Conservation (phyloP, 139 green algal genomes). For the Micractinium conductrix region DNA sequence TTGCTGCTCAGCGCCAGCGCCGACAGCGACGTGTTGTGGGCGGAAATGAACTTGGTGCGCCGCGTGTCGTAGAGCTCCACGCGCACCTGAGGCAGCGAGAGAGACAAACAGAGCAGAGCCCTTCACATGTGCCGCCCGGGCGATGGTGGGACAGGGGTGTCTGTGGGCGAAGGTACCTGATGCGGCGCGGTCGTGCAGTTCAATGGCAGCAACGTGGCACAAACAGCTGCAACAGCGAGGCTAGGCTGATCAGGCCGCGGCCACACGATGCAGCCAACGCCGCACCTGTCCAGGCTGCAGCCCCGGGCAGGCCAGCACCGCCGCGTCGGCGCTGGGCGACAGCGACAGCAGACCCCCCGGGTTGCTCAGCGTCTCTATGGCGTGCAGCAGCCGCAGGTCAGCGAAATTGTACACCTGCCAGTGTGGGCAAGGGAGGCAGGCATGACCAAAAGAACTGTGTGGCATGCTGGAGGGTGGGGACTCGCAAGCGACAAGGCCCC, state of each 20-base stretch:
- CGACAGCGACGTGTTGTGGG: slow-evolving; percentile 84
- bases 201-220: no score
- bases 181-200: no score
- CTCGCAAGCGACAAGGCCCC: no score
- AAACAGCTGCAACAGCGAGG: no score
- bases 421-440: slow-evolving; percentile 36
- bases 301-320: slow-evolving; percentile 94
- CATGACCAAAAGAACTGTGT: not conserved
- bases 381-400: slow-evolving; percentile 90
- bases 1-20: slow-evolving; percentile 81
- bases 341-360: slow-evolving; percentile 84
- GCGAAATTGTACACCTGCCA: slow-evolving; percentile 98
- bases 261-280: no score
- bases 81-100: slow-evolving; percentile 74
- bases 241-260: no score
- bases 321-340: slow-evolving; percentile 76
- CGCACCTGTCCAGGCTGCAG: slow-evolving; percentile 87
- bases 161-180: no score
- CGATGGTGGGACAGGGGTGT: no score
- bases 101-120: no score
- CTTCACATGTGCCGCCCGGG: no score
- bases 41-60: slow-evolving; percentile 89
- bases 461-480: no score
- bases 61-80: slow-evolving; percentile 95
- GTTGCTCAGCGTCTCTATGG: slow-evolving; percentile 93